phyloP scores from a whole-genome alignment of 257 asterid species.

The Nicotiana sylvestris region DNA sequence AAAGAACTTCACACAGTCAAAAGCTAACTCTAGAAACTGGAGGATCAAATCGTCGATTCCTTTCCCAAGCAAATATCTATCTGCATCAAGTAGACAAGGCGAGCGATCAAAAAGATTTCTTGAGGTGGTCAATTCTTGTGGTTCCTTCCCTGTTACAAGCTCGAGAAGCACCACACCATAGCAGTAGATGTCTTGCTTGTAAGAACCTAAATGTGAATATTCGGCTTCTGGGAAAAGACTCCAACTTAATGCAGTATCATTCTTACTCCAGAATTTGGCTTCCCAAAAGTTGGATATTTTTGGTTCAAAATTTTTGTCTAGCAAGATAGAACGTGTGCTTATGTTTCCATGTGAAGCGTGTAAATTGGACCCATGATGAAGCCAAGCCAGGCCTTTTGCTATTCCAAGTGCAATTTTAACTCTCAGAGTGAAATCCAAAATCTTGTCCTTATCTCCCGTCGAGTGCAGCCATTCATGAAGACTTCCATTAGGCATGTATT shows the following conservation, averaged over 20 bases:
- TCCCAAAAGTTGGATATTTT: no score
- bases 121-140: not conserved
- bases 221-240: not conserved
- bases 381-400: no score
- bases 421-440: no score
- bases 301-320: no score
- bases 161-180: conserved; percentile 24
- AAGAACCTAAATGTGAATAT: not conserved
- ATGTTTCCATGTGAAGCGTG: no score
- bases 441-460: no score
- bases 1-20: conserved; percentile 11
- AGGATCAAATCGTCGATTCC: conserved; percentile 13
- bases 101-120: not conserved
- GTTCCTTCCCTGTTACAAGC: conserved; percentile 10
- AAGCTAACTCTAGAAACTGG: conserved; percentile 14
- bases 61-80: not conserved
- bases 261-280: no score
- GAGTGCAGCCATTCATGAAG: no score
- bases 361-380: no score
- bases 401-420: no score
- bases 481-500: no score
- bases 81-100: not conserved
- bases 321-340: no score
- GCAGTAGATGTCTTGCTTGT: conserved; percentile 7
- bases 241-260: not conserved